Conservation (phyloP, 805 yeast species). For the Ogataea polymorpha region DNA sequence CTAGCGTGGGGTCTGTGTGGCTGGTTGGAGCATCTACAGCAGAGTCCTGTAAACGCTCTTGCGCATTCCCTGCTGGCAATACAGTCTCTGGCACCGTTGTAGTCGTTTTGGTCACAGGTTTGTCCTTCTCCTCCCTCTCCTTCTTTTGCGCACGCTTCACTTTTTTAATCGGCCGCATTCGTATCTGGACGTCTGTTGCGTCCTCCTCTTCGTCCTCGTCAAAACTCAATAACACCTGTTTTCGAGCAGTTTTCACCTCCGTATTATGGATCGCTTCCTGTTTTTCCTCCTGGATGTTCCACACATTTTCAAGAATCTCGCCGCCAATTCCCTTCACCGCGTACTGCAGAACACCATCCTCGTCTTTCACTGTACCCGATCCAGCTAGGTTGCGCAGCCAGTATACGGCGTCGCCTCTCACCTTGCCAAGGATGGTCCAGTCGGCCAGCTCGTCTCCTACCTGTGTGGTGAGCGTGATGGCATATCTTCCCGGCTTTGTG, state of each 20-base stretch:
- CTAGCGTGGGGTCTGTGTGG: slow-evolving; percentile 2
- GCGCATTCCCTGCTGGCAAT: too few relatives aligned
- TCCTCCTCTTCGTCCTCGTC: slow-evolving; percentile 16
- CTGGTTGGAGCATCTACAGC: not conserved
- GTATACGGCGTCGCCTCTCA: slow-evolving; percentile 14
- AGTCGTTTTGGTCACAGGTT: too few relatives aligned
- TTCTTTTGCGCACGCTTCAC: not conserved
- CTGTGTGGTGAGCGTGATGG: slow-evolving; percentile 10
- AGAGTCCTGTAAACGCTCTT: too few relatives aligned
- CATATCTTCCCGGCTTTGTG: slow-evolving; percentile 3
- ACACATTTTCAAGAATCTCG: slow-evolving; percentile 4
- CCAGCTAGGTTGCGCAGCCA: slow-evolving; percentile 13
- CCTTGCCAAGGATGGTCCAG: slow-evolving; percentile 17
- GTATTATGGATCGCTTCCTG: too few relatives aligned
- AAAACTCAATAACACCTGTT: slow-evolving; percentile 13
- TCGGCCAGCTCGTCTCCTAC: slow-evolving; percentile 11
- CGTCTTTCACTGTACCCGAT: slow-evolving; percentile 3
- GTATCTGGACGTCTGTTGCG: slow-evolving; percentile 47
- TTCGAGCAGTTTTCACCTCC: not conserved
- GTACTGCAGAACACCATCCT: slow-evolving; percentile 11
- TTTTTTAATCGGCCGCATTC: slow-evolving; percentile 38
- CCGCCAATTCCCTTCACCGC: slow-evolving; percentile 11
- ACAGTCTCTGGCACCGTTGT: too few relatives aligned
- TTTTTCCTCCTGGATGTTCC: slow-evolving; percentile 2
- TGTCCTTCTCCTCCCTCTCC: not conserved